Conservation (phyloP, 169 alveolate genomes). For the Condylostoma magnum region DNA sequence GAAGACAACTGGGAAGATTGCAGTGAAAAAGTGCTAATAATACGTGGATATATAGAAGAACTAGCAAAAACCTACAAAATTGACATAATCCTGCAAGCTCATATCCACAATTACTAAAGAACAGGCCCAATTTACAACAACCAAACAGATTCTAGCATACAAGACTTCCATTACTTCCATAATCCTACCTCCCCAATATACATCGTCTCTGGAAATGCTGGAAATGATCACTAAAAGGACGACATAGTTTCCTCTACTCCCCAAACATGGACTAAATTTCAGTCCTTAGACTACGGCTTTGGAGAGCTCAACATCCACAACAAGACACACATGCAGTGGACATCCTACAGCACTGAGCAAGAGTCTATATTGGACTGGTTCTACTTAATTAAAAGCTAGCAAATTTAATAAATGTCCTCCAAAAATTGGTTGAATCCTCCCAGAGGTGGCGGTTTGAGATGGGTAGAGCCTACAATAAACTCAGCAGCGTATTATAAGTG, state of each 20-base stretch:
- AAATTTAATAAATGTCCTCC: constrained; percentile 29
- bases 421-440: constrained; percentile 32
- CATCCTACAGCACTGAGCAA: not conserved
- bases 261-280: not conserved
- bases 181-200: constrained; percentile 24
- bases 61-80: not conserved
- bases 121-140: not conserved
- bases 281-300: constrained; percentile 3
- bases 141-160: not conserved
- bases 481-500: constrained; percentile 19
- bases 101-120: constrained; percentile 18
- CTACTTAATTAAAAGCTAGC: too few species aligned
- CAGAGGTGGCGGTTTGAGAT: constrained; percentile 30
- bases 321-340: constrained; percentile 26
- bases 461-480: constrained; percentile 32
- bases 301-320: not conserved
- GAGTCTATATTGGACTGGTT: too few species aligned
- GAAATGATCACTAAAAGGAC: not conserved
- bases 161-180: constrained; percentile 1
- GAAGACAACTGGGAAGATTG: too few species aligned
- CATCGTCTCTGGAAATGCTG: constrained; percentile 16
- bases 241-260: not conserved
- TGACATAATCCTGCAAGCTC: not conserved
- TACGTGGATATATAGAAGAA: too few species aligned
- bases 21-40: too few species aligned